Conservation (phyloP, 2,329 filamentous ascomycete genomes). For the Sclerotinia minor region DNA sequence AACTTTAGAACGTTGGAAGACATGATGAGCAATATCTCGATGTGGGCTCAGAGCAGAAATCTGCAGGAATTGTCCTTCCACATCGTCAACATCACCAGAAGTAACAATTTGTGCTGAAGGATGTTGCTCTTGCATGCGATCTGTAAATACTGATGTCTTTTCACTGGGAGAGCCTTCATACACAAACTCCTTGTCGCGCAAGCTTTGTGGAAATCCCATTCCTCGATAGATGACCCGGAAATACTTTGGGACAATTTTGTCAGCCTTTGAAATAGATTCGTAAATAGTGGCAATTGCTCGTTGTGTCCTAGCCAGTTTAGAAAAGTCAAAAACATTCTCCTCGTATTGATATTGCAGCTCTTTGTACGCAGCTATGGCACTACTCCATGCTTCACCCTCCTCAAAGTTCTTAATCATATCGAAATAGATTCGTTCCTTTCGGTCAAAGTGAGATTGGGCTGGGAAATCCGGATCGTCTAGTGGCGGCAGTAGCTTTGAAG, state of each 20-base stretch:
- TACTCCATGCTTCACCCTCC: conserved; percentile 90
- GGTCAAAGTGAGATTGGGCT: conserved; percentile 82
- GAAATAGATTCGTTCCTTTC: conserved; percentile 90
- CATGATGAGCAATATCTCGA: conserved; percentile 76
- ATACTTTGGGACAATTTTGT: conserved; percentile 77
- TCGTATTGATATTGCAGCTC: conserved; percentile 93
- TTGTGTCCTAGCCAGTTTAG: conserved; percentile 85
- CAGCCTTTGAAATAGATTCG: conserved; percentile 81
- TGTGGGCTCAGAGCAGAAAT: conserved; percentile 79
- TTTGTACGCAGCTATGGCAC: conserved; percentile 82
- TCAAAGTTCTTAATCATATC: conserved; percentile 94
- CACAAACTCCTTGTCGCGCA: conserved; percentile 89
- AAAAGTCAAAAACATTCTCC: conserved; percentile 83
- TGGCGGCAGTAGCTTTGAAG: conserved; percentile 62
- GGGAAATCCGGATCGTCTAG: conserved; percentile 76
- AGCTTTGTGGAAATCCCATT: conserved; percentile 75
- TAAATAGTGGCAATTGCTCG: conserved; percentile 90
- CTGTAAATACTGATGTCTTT: conserved; percentile 77
- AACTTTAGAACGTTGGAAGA: conserved; percentile 86
- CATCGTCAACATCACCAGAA: conserved; percentile 68
- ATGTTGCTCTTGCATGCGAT: conserved; percentile 89
- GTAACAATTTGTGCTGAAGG: conserved; percentile 80
- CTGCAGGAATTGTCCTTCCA: conserved; percentile 88
- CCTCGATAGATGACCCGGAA: conserved; percentile 90
- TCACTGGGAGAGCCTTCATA: conserved; percentile 82